Evolutionary conservation across 73 alveolate genomes (phyloP).

Genomic region (Tetrahymena elliotti): DNA sequence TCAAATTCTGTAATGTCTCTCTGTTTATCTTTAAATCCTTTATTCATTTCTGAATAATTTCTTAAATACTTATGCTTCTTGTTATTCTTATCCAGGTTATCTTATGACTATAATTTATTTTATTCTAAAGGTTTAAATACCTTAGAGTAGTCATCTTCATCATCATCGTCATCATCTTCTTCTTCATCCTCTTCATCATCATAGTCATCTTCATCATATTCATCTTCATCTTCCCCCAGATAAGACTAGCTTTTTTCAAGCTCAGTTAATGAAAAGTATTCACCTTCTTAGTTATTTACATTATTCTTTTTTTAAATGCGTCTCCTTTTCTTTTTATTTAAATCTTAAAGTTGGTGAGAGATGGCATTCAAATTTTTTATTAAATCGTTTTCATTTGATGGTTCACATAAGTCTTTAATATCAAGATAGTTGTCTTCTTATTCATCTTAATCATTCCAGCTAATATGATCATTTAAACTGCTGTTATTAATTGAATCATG

Average conservation of each 20-base stretch:
- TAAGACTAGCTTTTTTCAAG: background rate
- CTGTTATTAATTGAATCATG: background rate
- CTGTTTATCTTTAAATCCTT: background rate
- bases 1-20: background rate
- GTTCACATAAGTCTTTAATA: background rate
- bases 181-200: background rate
- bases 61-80: background rate
- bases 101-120: background rate
- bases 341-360: background rate
- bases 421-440: background rate
- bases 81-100: background rate
- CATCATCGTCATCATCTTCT: background rate
- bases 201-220: background rate
- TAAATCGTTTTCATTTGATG: background rate
- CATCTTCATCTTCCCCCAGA: background rate
- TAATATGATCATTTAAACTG: background rate
- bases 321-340: background rate
- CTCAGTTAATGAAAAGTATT: background rate
- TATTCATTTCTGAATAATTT: background rate
- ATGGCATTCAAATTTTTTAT: background rate
- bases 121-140: background rate
- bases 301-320: background rate
- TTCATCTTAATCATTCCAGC: background rate
- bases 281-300: background rate
- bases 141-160: background rate